These are phyloP conservation scores for Pseudotsuga menziesii DNA, from an alignment of 75 land plant genomes.

Conservation along the genomic window DNA sequence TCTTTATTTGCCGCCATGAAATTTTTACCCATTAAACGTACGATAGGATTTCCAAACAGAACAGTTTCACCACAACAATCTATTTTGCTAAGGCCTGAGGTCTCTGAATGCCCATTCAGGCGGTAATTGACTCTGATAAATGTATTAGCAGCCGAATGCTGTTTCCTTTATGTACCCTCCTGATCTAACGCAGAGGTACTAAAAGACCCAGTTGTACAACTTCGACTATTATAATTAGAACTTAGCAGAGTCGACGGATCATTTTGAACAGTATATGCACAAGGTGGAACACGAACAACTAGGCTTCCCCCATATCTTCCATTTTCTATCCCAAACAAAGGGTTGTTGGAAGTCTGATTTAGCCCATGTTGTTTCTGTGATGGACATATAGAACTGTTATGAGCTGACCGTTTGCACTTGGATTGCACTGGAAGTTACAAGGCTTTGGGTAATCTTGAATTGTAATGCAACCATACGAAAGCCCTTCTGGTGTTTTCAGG, in stretches of 20 bases:
- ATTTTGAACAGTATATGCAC: background rate
- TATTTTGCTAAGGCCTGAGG: background rate
- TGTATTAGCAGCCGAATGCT: background rate
- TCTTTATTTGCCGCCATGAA: constrained; percentile 55
- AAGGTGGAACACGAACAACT: constrained; percentile 2
- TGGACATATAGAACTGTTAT: background rate
- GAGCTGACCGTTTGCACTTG: background rate
- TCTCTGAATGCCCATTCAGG: background rate
- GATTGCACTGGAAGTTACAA: background rate
- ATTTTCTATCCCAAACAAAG: constrained; percentile 1
- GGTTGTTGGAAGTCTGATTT: background rate
- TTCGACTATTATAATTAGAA: background rate
- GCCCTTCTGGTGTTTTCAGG: background rate
- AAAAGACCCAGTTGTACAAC: background rate
- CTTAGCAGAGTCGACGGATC: background rate
- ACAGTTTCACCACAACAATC: background rate
- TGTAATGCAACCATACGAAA: constrained; percentile 2
- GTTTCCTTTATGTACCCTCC: no score
- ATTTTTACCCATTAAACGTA: constrained; percentile 72
- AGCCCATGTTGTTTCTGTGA: background rate
- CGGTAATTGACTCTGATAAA: background rate
- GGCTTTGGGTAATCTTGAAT: background rate
- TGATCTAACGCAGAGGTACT: background rate
- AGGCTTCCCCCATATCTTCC: background rate
- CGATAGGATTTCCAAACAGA: constrained; percentile 38